A percentile compares a stretch with the other conserved stretches of the same genome.
Conservation (phyloP, 148 eudicot genomes). For the Camellia granthamiana region DNA sequence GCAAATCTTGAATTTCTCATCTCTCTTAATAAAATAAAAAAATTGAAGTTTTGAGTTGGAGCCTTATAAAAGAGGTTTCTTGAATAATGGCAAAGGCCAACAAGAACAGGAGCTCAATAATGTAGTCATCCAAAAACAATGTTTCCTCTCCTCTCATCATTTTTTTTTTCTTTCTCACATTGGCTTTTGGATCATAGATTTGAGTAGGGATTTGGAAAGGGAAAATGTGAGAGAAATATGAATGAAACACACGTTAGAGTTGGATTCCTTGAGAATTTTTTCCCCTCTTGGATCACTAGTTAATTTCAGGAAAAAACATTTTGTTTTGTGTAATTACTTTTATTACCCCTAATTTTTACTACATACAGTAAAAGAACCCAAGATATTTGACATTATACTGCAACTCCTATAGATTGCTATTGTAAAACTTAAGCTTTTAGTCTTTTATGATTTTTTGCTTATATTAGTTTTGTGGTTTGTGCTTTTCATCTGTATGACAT, state of each 20-base stretch:
- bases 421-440: not conserved
- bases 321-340: no score
- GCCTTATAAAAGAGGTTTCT: not conserved
- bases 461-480: not conserved
- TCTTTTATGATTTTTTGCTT: not conserved
- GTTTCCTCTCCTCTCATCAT: not conserved
- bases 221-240: no score
- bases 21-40: not conserved
- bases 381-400: not conserved
- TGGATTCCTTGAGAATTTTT: no score
- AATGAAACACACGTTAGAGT: no score
- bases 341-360: no score
- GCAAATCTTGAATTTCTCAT: not conserved
- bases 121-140: not conserved
- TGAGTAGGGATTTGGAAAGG: no score
- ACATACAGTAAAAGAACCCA: not conserved
- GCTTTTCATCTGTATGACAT: not conserved
- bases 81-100: not conserved
- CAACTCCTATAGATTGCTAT: no score
- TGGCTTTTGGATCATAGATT: no score
- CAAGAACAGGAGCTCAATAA: not conserved
- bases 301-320: no score
- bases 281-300: no score
- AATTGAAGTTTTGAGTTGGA: constrained; percentile 3
- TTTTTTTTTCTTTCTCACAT: no score